Conservation (phyloP, 106 monocot species). For the Dactylorhiza incarnata region DNA sequence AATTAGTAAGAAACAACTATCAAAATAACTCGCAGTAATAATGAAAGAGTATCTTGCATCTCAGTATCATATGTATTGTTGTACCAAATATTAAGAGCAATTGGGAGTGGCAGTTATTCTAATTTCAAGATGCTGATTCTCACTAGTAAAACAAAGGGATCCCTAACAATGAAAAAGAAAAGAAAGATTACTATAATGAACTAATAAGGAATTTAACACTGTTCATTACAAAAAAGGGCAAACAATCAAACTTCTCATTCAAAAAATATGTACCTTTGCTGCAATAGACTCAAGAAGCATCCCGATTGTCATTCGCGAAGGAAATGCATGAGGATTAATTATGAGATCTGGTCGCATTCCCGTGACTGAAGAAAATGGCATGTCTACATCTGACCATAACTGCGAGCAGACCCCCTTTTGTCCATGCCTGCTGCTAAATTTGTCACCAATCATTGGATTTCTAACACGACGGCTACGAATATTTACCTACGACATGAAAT, state of each 20-base stretch:
- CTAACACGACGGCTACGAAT: constrained; percentile 68
- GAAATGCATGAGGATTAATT: constrained; percentile 99
- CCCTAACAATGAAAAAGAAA: neutral
- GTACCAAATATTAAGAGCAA: neutral
- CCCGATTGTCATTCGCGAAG: constrained; percentile 97
- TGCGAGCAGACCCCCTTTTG: constrained; percentile 99
- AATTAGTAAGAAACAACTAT: too few species aligned
- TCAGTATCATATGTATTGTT: neutral
- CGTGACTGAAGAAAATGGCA: constrained; percentile 93
- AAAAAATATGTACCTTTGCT: constrained; percentile 61
- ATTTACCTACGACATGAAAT: constrained; percentile 46
- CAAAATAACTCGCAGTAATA: too few species aligned
- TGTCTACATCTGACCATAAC: constrained; percentile 95
- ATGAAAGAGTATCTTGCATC: too few species aligned
- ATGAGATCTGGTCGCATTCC: constrained; percentile 98
- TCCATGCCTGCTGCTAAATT: constrained; percentile 98
- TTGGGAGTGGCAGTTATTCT: neutral
- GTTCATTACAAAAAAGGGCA: neutral
- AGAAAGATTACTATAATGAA: neutral
- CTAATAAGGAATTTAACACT: neutral
- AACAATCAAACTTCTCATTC: neutral
- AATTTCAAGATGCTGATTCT: neutral
- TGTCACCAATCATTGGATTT: constrained; percentile 92
- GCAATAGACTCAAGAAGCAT: constrained; percentile 99
- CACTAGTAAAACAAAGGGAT: neutral